Conservation (phyloP, 164 flowering plant genomes). For the Buxus sempervirens region DNA sequence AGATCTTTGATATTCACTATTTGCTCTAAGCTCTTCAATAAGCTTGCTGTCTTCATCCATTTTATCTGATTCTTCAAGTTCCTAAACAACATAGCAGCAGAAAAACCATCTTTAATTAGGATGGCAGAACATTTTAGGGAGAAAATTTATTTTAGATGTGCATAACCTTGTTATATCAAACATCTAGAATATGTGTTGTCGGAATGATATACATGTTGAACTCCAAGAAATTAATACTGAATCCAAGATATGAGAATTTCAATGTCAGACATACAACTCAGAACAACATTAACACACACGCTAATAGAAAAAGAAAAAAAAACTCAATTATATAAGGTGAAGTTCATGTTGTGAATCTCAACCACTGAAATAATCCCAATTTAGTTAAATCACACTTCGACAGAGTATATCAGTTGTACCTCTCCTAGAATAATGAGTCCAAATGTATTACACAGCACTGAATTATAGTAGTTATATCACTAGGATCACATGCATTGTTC, state of each 20-base stretch:
- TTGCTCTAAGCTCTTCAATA: conserved; percentile 76
- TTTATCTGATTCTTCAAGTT: conserved; percentile 93
- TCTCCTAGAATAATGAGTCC: no score
- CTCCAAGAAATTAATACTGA: conserved; percentile 4
- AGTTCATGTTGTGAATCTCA: no score
- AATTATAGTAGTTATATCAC: no score
- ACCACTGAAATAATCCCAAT: no score
- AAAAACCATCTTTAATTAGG: conserved; percentile 33
- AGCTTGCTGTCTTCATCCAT: conserved; percentile 95
- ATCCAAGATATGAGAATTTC: background rate
- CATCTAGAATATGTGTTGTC: conserved; percentile 1
- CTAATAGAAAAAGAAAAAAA: no score
- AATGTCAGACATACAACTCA: background rate
- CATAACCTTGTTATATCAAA: conserved; percentile 2
- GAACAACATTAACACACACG: no score
- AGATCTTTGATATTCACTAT: conserved; percentile 55
- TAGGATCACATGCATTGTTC: no score
- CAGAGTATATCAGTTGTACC: no score
- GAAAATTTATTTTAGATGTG: conserved; percentile 10
- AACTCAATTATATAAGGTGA: no score
- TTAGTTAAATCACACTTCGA: no score
- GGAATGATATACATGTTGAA: conserved; percentile 2
- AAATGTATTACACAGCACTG: no score
- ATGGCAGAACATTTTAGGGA: conserved; percentile 14
- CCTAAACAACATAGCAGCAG: conserved; percentile 52